Evolutionary conservation across 2,329 filamentous ascomycete genomes (phyloP).

Genomic region (Orbilia javanica): DNA sequence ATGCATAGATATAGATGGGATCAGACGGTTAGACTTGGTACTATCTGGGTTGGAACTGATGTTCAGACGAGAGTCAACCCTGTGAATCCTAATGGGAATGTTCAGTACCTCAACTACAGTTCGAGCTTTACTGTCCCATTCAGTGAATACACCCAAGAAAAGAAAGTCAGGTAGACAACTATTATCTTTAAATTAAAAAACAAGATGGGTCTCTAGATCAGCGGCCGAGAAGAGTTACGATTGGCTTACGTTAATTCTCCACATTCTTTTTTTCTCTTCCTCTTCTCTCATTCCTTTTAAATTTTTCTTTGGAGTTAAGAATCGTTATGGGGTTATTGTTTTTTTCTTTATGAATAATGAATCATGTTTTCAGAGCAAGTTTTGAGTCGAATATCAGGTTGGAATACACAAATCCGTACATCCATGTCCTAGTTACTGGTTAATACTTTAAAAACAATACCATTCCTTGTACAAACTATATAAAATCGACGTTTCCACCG

Average conservation of each 20-base stretch:
- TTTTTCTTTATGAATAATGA: conserved; percentile 5
- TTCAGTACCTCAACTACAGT: conserved; percentile 36
- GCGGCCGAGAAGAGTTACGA: neutral
- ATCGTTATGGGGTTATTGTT: neutral
- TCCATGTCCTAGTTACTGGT: conserved; percentile 4
- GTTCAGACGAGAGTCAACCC: conserved; percentile 41
- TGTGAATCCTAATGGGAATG: conserved; percentile 39
- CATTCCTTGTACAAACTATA: neutral
- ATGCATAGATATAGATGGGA: conserved; percentile 34
- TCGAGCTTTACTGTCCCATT: conserved; percentile 25
- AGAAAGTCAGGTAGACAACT: no score
- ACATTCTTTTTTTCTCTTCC: neutral
- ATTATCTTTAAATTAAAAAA: neutral
- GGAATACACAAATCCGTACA: neutral
- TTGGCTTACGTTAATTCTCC: neutral
- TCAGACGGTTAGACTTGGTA: conserved; percentile 25
- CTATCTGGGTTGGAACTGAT: conserved; percentile 34
- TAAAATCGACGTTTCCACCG: no score
- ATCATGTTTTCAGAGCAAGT: neutral
- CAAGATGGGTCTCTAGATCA: neutral
- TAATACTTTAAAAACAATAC: neutral
- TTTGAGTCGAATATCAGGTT: neutral
- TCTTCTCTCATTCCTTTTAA: no score
- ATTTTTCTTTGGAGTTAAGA: neutral
- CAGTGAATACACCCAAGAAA: conserved; percentile 27